Evolutionary conservation across 1,284 basidiomycete species (phyloP), one percentile per base, ranked within the genome.

Genomic region (Ustilago cynodontis): DNA sequence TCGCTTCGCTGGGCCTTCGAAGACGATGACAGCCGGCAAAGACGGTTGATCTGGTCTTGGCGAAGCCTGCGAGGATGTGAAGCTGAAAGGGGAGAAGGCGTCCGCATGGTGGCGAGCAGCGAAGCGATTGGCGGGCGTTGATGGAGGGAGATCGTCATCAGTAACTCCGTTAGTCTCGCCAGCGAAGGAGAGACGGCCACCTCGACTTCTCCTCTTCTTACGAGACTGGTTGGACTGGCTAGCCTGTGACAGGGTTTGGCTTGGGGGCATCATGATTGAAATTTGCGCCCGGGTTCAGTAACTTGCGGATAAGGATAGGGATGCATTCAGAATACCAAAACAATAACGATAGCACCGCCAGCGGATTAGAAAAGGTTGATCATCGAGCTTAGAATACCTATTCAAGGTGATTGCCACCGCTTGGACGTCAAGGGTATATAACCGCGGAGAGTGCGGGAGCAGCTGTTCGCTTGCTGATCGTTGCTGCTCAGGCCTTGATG

Each of bases 11-110:
- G 73, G 73, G 26, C 73, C 73, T 39, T 52, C 53, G 55, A 76
- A 76, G 29, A 67, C 65, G 37, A 76, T 66, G 37, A 76, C 57
- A 11, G 68, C 59, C 11, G 73, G 73, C 8, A 68, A 76, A 26
- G 61, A 49, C 3, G 58, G 65, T 14, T 59, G 61, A 11, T 29
- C 26, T 1, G 45, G 52, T 45, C 41, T 52, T 22, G 68, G 68
- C 31, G 68, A 71, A 22, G 39, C 53, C 33, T 60, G 53, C 5
- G 54, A 54, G n/a, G 73, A 65, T 20, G 33, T 31, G 35, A 61
- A 63, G 20, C 49, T 61, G 54, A 65, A 67, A 14, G 73, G 73
- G 24, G 68, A 71, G 24, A 65, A 56, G 18, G 65, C 14, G 29
- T 55, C 52, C 28, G 29, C 41, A 18, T 57, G 51, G 14, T 50